Evolutionary conservation across 2,329 filamentous ascomycete genomes (phyloP), one percentile per base, ranked within the genome.

Genomic region (Phialophora chinensis): DNA sequence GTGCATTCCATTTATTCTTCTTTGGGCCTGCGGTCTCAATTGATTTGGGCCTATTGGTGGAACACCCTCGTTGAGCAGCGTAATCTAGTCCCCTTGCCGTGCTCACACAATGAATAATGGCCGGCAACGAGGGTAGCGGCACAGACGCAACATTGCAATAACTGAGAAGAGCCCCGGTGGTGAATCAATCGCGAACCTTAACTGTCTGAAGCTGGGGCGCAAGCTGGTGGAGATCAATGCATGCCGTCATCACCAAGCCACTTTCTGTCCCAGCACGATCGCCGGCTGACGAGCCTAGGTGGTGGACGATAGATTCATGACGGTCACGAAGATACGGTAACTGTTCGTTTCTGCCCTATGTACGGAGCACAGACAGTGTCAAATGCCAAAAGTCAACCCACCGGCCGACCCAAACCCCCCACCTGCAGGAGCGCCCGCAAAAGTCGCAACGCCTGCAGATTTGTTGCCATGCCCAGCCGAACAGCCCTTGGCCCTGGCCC

Each of bases 21-120:
- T 65, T 65, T 61, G 50, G 63, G 63, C 17, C n/a, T 38, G 57
- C 50, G 63, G 50, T 61, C 57, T 65, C 57, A 60, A 61, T 29
- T 61, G 10, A 27, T 12, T 25, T 14, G 3, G 14, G 38, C 31
- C 59, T 50, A 65, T 61, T 65, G 49, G 63, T 56, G 25, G 57
- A 20, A 35, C 23, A 4, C 23, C 20, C 20, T 42, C 59, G 44
- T 31, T 29, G 57, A 60, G 20, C 31, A 27, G 62, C 35, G 25
- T 52, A 53, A 38, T 33, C 49, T 12, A 8, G 14, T 23, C 38
- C 23, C 55, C 31, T 44, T 52, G 20, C 55, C 47, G 35, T 55
- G 54, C 54, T 56, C 60, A 12, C 60, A 47, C 44, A 44, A 31
- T 60, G 44, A 47, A 31, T 17, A 53, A 55, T 55, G 29, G 23